Percentiles rank a stretch among this genome's conserved stretches.
phyloP scores from a whole-genome alignment of 352 stramenopile species.

The Lagenidium sp. region DNA sequence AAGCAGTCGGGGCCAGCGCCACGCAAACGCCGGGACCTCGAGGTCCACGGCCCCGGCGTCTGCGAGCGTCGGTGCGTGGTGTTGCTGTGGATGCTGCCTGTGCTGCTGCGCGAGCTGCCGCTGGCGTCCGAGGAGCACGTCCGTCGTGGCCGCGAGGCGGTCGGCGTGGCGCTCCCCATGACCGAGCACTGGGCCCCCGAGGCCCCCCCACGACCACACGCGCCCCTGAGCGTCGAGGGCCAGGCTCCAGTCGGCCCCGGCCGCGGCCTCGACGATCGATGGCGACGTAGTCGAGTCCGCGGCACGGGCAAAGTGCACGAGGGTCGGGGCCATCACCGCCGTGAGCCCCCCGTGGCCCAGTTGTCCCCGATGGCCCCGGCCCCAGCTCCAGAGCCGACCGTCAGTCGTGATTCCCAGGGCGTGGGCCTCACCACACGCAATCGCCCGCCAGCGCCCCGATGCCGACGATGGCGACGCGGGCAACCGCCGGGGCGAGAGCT shows the following conservation, averaged over 20 bases:
- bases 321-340: constrained; percentile 20
- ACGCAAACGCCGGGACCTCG: constrained; percentile 13
- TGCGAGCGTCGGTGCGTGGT: background rate
- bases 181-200: constrained; percentile 54
- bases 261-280: constrained; percentile 36
- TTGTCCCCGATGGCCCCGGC: constrained; percentile 64
- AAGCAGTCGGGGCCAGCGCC: constrained; percentile 23
- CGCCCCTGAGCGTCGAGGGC: constrained; percentile 48
- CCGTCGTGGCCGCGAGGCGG: constrained; percentile 15
- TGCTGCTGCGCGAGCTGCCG: constrained; percentile 11
- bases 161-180: constrained; percentile 8
- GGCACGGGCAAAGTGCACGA: background rate
- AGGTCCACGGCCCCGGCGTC: constrained; percentile 6
- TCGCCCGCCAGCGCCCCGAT: constrained; percentile 23
- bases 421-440: constrained; percentile 73
- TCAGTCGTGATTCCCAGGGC: constrained; percentile 47
- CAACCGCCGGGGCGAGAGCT: constrained; percentile 23
- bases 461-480: background rate
- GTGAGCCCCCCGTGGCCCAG: constrained; percentile 51
- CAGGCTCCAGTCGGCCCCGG: constrained; percentile 74
- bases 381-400: constrained; percentile 69
- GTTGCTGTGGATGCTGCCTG: background rate
- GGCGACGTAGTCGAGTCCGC: background rate
- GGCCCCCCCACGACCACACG: constrained; percentile 79
- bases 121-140: constrained; percentile 37